Evolutionary conservation across 2,329 filamentous ascomycete species (phyloP).

Genomic region (Penicillium sp.): DNA sequence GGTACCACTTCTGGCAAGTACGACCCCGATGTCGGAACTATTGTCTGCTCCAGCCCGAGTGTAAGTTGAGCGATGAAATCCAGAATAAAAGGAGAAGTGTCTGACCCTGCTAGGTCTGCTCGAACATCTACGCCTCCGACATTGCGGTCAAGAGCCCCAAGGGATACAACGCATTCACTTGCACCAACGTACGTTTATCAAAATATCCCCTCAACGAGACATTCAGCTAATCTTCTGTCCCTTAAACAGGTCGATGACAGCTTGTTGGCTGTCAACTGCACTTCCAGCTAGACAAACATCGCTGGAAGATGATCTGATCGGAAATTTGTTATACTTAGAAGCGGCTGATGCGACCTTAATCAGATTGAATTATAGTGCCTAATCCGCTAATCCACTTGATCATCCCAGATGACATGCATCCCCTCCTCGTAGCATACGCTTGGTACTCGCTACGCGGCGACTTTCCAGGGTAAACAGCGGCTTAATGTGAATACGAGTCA

Average conservation of each 20-base stretch:
- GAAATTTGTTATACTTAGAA: background rate
- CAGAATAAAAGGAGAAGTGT: no score
- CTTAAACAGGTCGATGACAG: constrained; percentile 31
- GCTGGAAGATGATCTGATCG: background rate
- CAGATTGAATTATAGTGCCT: background rate
- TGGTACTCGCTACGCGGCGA: no score
- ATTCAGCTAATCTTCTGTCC: background rate
- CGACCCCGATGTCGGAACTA: constrained; percentile 48
- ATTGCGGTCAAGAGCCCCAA: constrained; percentile 53
- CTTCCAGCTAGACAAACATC: constrained; percentile 12
- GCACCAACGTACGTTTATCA: constrained; percentile 44
- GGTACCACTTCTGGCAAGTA: constrained; percentile 54
- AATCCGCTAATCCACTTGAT: no score
- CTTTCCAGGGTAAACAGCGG: no score
- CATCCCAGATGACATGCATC: no score
- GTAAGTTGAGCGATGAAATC: constrained; percentile 40
- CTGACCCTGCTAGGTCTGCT: constrained; percentile 31
- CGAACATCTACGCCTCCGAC: constrained; percentile 51
- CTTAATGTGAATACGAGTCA: no score
- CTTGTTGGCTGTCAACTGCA: constrained; percentile 40
- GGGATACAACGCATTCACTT: constrained; percentile 47
- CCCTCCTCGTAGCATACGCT: no score
- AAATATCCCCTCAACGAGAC: background rate
- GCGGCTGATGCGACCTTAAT: background rate
- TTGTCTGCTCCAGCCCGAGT: constrained; percentile 51